Base-by-base conservation (phyloP, 176 grass and related monocot genomes). In the Oryza longistaminata region DNA sequence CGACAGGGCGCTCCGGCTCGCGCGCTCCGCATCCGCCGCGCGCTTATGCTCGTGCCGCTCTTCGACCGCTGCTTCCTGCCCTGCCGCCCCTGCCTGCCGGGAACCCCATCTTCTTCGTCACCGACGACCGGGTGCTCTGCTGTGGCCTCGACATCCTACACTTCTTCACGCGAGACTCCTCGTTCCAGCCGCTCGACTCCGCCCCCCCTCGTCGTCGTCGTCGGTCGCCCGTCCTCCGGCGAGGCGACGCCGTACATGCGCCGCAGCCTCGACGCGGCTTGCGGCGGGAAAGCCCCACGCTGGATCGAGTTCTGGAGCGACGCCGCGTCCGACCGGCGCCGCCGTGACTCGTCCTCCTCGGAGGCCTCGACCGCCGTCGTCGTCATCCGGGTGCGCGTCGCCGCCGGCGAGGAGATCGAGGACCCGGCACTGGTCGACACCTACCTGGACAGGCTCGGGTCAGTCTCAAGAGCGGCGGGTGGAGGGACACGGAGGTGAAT, bases 301-400 rank as follows among this genome's bases (percentile, higher is more conserved):
- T 99, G 97, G 97, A 91, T 99, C 74, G 97, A 99, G 93, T 96
- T 99, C 89, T 99, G 97, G 97, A 94, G 91, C 68, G 97, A 96
- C 71, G 97, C 97, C 4, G 91, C 97, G 14, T 94, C 91, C 5
- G 91, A 99, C 86, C 81, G 93, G 10, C 91, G 97, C 49, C 83
- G 97, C 64, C 97, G 97, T 27, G 88, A 94, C 87, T 99, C 97
- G 0, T 99, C 97, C 0, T 99, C 96, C 12, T 94, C 94, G 2
- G 92, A 94, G 14, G 83, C 94, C 13, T 94, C 94, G 22, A 91
- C 89, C 33, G 40, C 91, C 91, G n/a, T 94, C 89, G 0, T 86
- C 85, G 0, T 88, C 84, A 3, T 87, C 80, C 1, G 73, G 66
- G 7, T 77, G 76, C 71, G 29, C 83, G 1, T 89, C 89, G 22